phyloP scores from a whole-genome alignment of 2,329 filamentous ascomycete genomes.

The Colletotrichum tabaci region DNA sequence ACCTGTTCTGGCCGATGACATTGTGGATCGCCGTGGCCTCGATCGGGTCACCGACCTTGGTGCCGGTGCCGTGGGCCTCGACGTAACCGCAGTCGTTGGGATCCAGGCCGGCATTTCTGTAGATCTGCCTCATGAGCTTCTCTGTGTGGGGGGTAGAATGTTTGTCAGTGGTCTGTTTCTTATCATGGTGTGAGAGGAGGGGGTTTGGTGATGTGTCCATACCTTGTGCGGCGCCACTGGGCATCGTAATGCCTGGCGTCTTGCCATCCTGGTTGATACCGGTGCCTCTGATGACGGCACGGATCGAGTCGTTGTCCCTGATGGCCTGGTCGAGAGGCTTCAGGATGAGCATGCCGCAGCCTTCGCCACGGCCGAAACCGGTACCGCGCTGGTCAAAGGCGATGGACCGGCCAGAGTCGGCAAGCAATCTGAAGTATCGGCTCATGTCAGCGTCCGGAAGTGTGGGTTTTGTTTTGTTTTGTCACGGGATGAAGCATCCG shows the following conservation, averaged over 20 bases:
- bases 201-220: neutral
- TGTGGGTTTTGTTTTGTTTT: too few relatives aligned
- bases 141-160: constrained; percentile 44
- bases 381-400: constrained; percentile 49
- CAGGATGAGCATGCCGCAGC: constrained; percentile 67
- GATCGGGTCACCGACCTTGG: constrained; percentile 69
- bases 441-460: constrained; percentile 6
- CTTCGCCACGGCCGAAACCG: constrained; percentile 75
- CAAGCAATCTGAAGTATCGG: constrained; percentile 57
- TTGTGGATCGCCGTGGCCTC: constrained; percentile 65
- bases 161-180: constrained; percentile 41
- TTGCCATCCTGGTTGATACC: constrained; percentile 71
- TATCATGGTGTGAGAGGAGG: too few relatives aligned
- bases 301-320: constrained; percentile 68
- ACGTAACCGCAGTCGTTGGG: constrained; percentile 51
- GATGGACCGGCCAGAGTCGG: constrained; percentile 65
- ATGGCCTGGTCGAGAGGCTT: constrained; percentile 71
- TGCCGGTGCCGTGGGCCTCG: constrained; percentile 72
- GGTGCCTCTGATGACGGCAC: constrained; percentile 65
- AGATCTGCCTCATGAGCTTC: constrained; percentile 58
- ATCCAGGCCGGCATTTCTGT: constrained; percentile 50
- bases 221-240: constrained; percentile 64
- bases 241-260: constrained; percentile 70
- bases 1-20: constrained; percentile 54
- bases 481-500: neutral